phyloP scores from a whole-genome alignment of 495 filamentous ascomycete species.

The Neurospora sp. region DNA sequence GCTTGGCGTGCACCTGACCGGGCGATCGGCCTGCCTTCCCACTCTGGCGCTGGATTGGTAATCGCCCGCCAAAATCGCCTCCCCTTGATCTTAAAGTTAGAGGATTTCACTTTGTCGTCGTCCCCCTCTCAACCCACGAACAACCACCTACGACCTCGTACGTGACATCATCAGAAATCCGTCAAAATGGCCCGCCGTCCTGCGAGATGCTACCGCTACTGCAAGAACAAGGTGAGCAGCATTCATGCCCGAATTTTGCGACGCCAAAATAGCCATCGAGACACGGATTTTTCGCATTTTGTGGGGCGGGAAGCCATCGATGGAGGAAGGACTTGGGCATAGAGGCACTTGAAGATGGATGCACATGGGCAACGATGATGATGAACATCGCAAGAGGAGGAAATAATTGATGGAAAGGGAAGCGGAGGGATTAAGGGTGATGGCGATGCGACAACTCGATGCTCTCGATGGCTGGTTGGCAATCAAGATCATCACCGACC shows the following conservation, averaged over 20 bases:
- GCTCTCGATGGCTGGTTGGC: background rate
- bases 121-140: constrained; percentile 26
- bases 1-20: background rate
- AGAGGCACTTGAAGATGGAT: background rate
- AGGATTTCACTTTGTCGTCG: constrained; percentile 20
- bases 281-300: background rate
- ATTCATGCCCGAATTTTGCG: constrained; percentile 9
- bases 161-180: constrained; percentile 42
- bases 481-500: background rate
- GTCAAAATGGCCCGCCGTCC: constrained; percentile 96
- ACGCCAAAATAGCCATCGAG: background rate
- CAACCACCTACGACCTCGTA: constrained; percentile 25
- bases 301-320: background rate
- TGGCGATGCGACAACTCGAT: background rate
- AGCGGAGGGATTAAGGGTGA: background rate
- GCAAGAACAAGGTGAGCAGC: constrained; percentile 96
- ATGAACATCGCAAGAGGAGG: background rate
- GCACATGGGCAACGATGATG: background rate
- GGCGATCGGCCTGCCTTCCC: background rate
- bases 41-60: constrained; percentile 24
- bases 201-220: constrained; percentile 99
- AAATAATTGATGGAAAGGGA: background rate
- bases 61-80: constrained; percentile 30
- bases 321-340: background rate
- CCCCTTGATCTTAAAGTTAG: constrained; percentile 19